Conservation (phyloP, 257 asterid genomes). For the Galeopsis tetrahit region DNA sequence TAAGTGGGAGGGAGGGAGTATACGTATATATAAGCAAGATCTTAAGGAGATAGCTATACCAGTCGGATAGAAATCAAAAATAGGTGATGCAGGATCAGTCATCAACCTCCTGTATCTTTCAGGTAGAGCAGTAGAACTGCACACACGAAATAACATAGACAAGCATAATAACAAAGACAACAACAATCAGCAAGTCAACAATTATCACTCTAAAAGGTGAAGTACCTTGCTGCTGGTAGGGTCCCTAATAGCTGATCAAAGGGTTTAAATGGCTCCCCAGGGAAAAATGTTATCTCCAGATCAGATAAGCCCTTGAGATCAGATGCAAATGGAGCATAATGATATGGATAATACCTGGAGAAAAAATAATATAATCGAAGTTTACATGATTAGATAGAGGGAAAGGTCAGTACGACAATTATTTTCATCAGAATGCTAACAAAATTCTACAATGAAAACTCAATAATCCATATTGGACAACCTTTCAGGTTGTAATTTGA, state of each 20-base stretch:
- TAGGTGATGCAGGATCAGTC: conserved; percentile 91
- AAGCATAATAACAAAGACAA: conserved; percentile 14
- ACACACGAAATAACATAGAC: conserved; percentile 30
- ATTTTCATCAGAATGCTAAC: conserved; percentile 28
- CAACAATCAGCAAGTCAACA: conserved; percentile 20
- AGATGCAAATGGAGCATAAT: conserved; percentile 99
- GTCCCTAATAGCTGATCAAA: conserved; percentile 98
- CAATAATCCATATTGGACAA: conserved; percentile 23
- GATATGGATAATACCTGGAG: conserved; percentile 94
- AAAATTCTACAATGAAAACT: conserved; percentile 17
- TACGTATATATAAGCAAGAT: neutral
- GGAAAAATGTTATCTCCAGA: conserved; percentile 84
- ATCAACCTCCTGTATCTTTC: conserved; percentile 75
- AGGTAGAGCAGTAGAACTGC: conserved; percentile 88
- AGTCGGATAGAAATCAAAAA: conserved; percentile 73
- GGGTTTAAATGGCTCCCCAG: conserved; percentile 92
- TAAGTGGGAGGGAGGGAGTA: no score
- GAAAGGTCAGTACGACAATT: neutral
- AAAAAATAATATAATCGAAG: conserved; percentile 29
- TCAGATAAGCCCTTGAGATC: conserved; percentile 83
- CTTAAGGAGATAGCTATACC: conserved; percentile 51
- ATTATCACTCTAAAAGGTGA: conserved; percentile 24
- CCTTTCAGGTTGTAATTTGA: conserved; percentile 20
- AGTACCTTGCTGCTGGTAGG: conserved; percentile 95
- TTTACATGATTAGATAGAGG: conserved; percentile 6